phyloP scores from a whole-genome alignment of 345 rosid genomes.

The Eucalyptus viminalis region DNA sequence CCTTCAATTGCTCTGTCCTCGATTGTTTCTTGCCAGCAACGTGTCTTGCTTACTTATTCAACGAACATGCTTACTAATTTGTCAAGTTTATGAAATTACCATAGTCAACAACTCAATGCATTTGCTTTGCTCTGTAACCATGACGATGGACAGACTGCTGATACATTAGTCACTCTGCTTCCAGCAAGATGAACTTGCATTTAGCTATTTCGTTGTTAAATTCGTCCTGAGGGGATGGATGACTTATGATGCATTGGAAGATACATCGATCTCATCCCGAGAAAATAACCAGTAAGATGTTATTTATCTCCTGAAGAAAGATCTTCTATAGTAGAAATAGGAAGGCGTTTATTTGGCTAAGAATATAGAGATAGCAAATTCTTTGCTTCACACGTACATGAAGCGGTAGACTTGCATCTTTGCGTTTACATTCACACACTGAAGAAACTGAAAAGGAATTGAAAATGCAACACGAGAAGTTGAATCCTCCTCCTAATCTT shows the following conservation, averaged over 20 bases:
- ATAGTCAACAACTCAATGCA: rapidly evolving
- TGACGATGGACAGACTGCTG: neutral
- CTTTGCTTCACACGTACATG: neutral
- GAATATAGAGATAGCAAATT: neutral
- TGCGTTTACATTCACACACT: neutral
- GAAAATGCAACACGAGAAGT: neutral
- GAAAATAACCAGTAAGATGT: neutral
- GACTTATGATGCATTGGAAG: neutral
- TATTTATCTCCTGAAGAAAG: neutral
- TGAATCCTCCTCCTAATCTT: neutral
- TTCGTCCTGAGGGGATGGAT: neutral
- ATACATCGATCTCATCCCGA: neutral
- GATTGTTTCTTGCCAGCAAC: neutral
- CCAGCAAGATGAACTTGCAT: neutral
- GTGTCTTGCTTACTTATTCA: neutral
- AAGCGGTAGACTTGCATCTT: neutral
- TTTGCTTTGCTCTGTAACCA: neutral
- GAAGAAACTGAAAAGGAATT: neutral
- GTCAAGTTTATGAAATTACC: neutral
- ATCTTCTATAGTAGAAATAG: neutral
- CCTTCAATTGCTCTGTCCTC: neutral
- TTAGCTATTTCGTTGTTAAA: neutral
- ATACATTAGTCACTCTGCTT: neutral
- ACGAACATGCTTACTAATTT: neutral
- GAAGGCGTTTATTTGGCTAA: neutral